Evolutionary conservation across 176 grass and related monocot species (phyloP).

Genomic region (Dendrocalamus sinicus): DNA sequence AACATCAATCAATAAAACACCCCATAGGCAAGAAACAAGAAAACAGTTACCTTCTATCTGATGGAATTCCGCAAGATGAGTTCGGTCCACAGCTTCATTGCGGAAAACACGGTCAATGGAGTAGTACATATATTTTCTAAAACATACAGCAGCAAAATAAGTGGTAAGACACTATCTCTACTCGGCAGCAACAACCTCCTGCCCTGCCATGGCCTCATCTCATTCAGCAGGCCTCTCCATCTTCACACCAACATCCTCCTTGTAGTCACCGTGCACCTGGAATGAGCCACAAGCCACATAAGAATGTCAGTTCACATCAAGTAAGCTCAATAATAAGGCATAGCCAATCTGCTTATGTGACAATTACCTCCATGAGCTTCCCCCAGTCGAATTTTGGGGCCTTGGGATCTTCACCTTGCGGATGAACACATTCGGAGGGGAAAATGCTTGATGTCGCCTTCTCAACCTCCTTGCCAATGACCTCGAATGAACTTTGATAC

Average conservation of each 20-base stretch:
- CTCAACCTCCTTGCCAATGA: constrained; percentile 94
- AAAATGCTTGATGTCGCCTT: constrained; percentile 85
- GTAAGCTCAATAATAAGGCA: background rate
- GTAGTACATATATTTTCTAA: no score
- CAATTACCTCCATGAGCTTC: constrained; percentile 93
- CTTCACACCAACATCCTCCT: constrained; percentile 83
- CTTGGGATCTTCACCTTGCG: constrained; percentile 97
- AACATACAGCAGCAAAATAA: no score
- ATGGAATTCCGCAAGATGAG: no score
- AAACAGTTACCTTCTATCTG: no score
- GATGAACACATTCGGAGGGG: constrained; percentile 83
- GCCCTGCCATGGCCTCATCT: constrained; percentile 48
- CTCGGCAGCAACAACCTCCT: no score
- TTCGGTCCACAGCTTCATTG: no score
- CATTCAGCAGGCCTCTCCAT: constrained; percentile 79
- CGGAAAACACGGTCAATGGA: no score
- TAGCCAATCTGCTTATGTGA: no score
- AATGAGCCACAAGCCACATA: background rate
- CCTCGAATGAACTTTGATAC: constrained; percentile 92
- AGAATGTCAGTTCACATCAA: background rate
- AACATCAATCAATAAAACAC: no score
- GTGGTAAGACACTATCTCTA: no score
- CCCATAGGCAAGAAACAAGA: no score
- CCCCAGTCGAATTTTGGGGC: constrained; percentile 88
- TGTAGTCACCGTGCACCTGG: constrained; percentile 88